Evolutionary conservation across 2,329 filamentous ascomycete species (phyloP), one percentile per base, ranked within the genome.

Genomic region (Waltergamsia citrina): DNA sequence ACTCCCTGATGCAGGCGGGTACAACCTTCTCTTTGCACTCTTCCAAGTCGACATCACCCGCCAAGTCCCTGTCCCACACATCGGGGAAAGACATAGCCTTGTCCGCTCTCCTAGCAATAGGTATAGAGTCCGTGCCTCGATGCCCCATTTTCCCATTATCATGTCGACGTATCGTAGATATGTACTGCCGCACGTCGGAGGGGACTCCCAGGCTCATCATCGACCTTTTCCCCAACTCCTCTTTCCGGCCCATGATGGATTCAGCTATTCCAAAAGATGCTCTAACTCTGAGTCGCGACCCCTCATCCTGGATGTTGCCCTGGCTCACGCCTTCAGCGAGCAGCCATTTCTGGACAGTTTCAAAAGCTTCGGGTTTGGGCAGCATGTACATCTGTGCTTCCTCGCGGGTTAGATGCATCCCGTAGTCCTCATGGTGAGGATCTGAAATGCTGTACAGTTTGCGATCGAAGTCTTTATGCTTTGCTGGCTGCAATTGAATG

Each of bases 311-410:
- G 15, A 67, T 42, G 22, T 63, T 51, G 15, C 46, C 43, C 6
- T 59, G 45, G 8, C 44, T 45, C 19, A 65, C 43, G 18, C 61
- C 61, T 16, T 53, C 56, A 4, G 51, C 47, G 5, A 48, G 42
- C 5, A 74, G 56, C 70, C 70, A 74, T 29, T 47, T 38, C 7
- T 58, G 52, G 11, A 72, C 58, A 0, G 59, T 49, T 6, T 56
- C 46, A 2, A 59, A 48, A 0, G 66, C 56, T 4, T 54, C 47
- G 7, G 48, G 43, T 11, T 49, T 56, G 1, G 70, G 70, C 5
- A 54, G 55, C 17, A 74, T 56, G 41, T 74, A 59, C 8, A 57
- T 54, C 35, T 65, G 62, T 35, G 72, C 63, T 40, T 70, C 62
- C 8, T 66, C 55, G 7, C 63, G 59, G 12, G 57, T 52, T 42